These are phyloP conservation scores for Parmelia sp. DNA, from an alignment of 495 filamentous ascomycete species.

Conservation along the genomic window DNA sequence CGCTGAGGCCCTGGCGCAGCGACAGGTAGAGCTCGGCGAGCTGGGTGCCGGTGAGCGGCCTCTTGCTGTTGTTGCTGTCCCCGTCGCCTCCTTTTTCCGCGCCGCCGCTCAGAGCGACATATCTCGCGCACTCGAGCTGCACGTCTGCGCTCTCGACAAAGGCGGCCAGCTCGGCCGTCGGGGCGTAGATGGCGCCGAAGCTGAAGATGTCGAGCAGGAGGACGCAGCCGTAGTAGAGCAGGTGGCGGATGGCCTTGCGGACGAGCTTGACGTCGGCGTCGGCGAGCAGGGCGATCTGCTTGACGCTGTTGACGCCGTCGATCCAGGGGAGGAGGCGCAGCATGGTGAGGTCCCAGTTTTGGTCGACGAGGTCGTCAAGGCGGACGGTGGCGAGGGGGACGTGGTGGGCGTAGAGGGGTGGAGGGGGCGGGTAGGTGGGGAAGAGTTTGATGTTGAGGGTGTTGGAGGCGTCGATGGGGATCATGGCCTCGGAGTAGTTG, in stretches of 20 bases:
- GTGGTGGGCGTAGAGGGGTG: slow-evolving; percentile 74
- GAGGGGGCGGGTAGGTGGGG: slow-evolving; percentile 69
- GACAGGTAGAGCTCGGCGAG: slow-evolving; percentile 64
- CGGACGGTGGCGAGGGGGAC: slow-evolving; percentile 86
- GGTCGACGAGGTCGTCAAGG: slow-evolving; percentile 66
- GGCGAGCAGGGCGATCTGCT: slow-evolving; percentile 72
- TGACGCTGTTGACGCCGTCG: slow-evolving; percentile 82
- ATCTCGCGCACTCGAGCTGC: slow-evolving; percentile 79
- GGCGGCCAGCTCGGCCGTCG: slow-evolving; percentile 64
- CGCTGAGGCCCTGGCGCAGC: slow-evolving; percentile 67
- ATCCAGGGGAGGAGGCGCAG: slow-evolving; percentile 69
- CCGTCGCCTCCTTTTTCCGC: not conserved
- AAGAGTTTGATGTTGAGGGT: slow-evolving; percentile 96
- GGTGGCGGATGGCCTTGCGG: slow-evolving; percentile 74
- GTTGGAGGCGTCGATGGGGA: slow-evolving; percentile 88
- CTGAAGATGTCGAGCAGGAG: slow-evolving; percentile 88
- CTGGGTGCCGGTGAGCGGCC: slow-evolving; percentile 36
- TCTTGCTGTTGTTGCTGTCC: not conserved
- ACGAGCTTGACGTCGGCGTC: slow-evolving; percentile 80
- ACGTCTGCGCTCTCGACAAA: slow-evolving; percentile 63
- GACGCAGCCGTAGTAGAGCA: slow-evolving; percentile 84
- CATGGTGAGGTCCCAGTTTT: slow-evolving; percentile 88
- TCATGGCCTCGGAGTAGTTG: slow-evolving; percentile 97
- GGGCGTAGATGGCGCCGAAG: slow-evolving; percentile 84
- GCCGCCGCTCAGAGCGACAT: slow-evolving; percentile 48